Evolutionary conservation across 805 yeast species (phyloP), one percentile per base, ranked within the genome.

Genomic region (Hanseniaspora pseudoguilliermondii): DNA sequence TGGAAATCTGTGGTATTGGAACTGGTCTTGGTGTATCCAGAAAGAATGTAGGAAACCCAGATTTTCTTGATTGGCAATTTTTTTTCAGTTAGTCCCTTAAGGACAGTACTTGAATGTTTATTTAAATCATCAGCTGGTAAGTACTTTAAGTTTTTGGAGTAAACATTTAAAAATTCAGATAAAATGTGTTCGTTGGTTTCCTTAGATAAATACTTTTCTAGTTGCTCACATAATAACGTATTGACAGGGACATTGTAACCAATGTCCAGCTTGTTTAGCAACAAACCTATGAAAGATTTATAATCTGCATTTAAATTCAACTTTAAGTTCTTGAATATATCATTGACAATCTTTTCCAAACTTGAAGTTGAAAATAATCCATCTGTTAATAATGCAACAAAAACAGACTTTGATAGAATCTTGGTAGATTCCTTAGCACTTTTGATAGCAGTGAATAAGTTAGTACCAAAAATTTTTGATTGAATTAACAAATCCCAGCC

Each of bases 101-200:
- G 68, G 35, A 86, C 65, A 59, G 52, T 66, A 53, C 62, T 68
- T 47, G 54, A 53, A 13, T 71, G 57, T 29, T 68, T 60, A 2
- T 64, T 66, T 2, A 62, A 63, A 3, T 59, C 59, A 1, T 63
- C 55, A 1, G 61, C 58, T 23, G 71, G 58, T 2, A 70, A 50
- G 11, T 65, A 61, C 11, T 74, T 62, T 27, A 75, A 71, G 59
- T 79, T 81, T 1, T 60, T 59, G 41, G 81, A 73, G 54, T 80
- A 75, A 0, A 84, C 76, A 9, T 68, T 65, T 7, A 83, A 70
- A 57, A 81, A 70, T 3, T 73, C 69, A 2, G 70, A 57, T 41
- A 89, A 71, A 0, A 86, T 79, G 1, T 60, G 18, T 63, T 91
- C 97, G 61, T 88, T 86, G 47, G 81, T 78, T 62, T 91, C 97